These are phyloP conservation scores for Uronychia binucleata DNA, from an alignment of 73 alveolate genomes.

Conservation along the genomic window DNA sequence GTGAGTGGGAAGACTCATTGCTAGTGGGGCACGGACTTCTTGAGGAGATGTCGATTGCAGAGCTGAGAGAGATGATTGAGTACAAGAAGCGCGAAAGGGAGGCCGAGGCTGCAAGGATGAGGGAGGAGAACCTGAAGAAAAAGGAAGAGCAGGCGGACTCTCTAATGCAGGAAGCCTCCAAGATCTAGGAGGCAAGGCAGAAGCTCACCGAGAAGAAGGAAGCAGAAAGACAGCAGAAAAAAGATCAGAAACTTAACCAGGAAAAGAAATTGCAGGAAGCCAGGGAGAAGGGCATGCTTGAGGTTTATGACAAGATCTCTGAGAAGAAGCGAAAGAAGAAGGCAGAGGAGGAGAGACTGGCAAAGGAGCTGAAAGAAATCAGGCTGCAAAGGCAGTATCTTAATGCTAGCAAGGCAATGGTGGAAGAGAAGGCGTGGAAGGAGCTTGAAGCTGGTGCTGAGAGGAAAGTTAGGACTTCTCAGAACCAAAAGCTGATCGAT, in stretches of 20 bases:
- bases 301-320: slow-evolving; percentile 86
- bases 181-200: slow-evolving; percentile 80
- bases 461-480: slow-evolving; percentile 88
- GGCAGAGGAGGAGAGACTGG: slow-evolving; percentile 94
- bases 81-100: slow-evolving; percentile 81
- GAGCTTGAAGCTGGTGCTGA: slow-evolving; percentile 97
- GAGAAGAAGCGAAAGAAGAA: slow-evolving; percentile 82
- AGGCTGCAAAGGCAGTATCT: slow-evolving; percentile 91
- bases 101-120: slow-evolving; percentile 82
- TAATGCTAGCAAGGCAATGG: slow-evolving; percentile 95
- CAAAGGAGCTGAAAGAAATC: slow-evolving; percentile 95
- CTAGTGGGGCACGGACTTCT: slow-evolving; percentile 94
- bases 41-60: slow-evolving; percentile 98
- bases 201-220: slow-evolving; percentile 80
- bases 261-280: slow-evolving; percentile 81
- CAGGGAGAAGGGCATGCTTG: slow-evolving; percentile 91
- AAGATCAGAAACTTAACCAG: slow-evolving; percentile 74
- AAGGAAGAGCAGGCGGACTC: slow-evolving; percentile 74
- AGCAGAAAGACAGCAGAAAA: slow-evolving; percentile 85
- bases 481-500: slow-evolving; percentile 88
- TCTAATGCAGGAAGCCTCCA: slow-evolving; percentile 73
- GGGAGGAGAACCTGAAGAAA: slow-evolving; percentile 77
- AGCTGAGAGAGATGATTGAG: slow-evolving; percentile 95
- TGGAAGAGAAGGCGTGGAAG: slow-evolving; percentile 96
- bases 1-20: too few species aligned